Conservation (phyloP, 345 rosid genomes). For the Carallia brachiata region DNA sequence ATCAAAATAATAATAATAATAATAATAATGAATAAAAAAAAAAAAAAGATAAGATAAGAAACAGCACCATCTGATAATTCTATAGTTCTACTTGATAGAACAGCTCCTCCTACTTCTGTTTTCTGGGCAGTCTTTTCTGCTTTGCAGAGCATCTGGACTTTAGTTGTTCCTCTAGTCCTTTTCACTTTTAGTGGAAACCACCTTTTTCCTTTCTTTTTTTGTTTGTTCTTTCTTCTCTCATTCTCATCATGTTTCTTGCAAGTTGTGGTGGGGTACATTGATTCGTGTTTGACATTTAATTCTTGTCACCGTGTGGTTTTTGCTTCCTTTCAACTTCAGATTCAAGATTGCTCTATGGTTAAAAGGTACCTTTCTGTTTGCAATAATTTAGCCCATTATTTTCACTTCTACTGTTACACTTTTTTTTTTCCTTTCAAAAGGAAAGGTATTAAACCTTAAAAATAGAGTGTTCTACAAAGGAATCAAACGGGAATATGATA, state of each 20-base stretch:
- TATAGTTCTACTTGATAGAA: too few relatives aligned
- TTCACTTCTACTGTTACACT: background rate
- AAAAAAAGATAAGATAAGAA: background rate
- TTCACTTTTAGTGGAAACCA: background rate
- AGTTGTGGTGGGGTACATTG: conserved; percentile 17
- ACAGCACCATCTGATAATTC: too few relatives aligned
- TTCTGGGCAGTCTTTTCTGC: background rate
- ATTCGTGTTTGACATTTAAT: conserved; percentile 19
- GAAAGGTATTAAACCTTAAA: too few relatives aligned
- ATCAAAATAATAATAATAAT: too few relatives aligned
- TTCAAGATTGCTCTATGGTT: conserved; percentile 11
- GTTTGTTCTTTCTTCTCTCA: background rate
- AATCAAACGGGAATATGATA: too few relatives aligned
- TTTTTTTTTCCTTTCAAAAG: too few relatives aligned
- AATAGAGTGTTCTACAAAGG: too few relatives aligned
- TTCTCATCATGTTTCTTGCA: background rate
- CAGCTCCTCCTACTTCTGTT: background rate
- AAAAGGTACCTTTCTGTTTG: conserved; percentile 11
- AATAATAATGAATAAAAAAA: background rate
- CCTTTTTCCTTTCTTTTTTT: background rate
- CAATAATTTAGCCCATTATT: conserved; percentile 1
- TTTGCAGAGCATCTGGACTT: background rate
- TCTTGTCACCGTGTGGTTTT: background rate
- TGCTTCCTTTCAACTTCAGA: background rate
- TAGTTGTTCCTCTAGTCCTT: background rate